Evolutionary conservation across 441 rosid genomes (phyloP).

Genomic region (Syzygium syzygioides): DNA sequence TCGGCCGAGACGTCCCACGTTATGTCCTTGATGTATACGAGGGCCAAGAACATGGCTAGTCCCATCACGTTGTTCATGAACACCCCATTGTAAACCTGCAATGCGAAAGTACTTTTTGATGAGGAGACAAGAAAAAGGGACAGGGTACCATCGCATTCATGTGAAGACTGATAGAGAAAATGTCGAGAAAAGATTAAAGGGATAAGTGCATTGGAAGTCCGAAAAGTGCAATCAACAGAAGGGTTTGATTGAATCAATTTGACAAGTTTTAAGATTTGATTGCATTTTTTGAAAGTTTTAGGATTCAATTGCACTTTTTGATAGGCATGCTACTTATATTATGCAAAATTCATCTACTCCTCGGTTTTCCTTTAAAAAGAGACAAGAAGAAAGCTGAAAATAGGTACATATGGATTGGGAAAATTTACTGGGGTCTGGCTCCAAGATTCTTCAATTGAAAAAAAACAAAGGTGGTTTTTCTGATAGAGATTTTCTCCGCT

Average conservation of each 20-base stretch:
- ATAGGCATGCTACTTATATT: not conserved
- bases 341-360: not conserved
- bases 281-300: too few relatives aligned
- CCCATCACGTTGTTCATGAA: constrained; percentile 64
- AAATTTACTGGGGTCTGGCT: not conserved
- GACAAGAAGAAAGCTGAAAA: not conserved
- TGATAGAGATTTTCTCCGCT: not conserved
- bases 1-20: constrained; percentile 58
- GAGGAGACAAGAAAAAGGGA: not conserved
- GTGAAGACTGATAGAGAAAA: not conserved
- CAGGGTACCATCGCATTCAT: rapidly evolving
- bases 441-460: not conserved
- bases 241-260: rapidly evolving
- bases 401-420: not conserved
- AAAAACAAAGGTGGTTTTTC: not conserved
- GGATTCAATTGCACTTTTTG: rapidly evolving
- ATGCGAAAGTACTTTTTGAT: not conserved
- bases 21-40: constrained; percentile 43
- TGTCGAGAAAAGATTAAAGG: not conserved
- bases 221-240: too few relatives aligned
- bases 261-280: too few relatives aligned
- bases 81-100: constrained; percentile 52
- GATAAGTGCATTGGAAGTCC: too few relatives aligned
- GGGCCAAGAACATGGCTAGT: constrained; percentile 36
- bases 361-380: not conserved